These are phyloP conservation scores for Colletotrichum spinosum DNA, from an alignment of 2,329 filamentous ascomycete species.

Conservation along the genomic window DNA sequence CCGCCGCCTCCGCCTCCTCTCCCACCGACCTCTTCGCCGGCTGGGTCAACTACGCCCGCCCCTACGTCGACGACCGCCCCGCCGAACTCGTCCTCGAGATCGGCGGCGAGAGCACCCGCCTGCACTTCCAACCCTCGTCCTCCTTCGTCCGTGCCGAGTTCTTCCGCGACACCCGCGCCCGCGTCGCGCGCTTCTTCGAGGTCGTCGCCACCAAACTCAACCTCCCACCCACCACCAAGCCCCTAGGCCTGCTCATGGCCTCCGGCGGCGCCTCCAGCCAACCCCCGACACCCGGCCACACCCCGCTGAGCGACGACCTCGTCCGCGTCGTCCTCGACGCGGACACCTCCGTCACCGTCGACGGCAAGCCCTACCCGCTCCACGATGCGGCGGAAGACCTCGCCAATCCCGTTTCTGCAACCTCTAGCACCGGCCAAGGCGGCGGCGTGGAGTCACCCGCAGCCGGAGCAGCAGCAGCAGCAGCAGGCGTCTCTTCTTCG, in stretches of 20 bases:
- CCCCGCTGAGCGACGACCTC: constrained; percentile 75
- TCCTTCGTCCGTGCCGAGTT: constrained; percentile 73
- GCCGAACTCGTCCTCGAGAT: constrained; percentile 86
- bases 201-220: constrained; percentile 86
- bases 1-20: constrained; percentile 41
- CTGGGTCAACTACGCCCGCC: constrained; percentile 84
- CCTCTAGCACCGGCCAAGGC: constrained; percentile 47
- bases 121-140: constrained; percentile 58
- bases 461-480: constrained; percentile 33
- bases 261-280: constrained; percentile 71
- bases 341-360: constrained; percentile 69
- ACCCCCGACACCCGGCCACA: constrained; percentile 75
- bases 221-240: constrained; percentile 68
- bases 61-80: constrained; percentile 82
- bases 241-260: constrained; percentile 75
- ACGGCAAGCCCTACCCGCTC: constrained; percentile 62
- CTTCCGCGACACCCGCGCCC: constrained; percentile 74
- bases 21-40: constrained; percentile 47
- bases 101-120: constrained; percentile 71
- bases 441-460: constrained; percentile 48
- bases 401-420: constrained; percentile 43
- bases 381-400: constrained; percentile 39
- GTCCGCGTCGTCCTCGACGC: constrained; percentile 73
- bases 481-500: constrained; percentile 40
- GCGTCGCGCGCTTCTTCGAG: constrained; percentile 80